Evolutionary conservation across 495 filamentous ascomycete species (phyloP).

Genomic region (Pyrenula massariospora): DNA sequence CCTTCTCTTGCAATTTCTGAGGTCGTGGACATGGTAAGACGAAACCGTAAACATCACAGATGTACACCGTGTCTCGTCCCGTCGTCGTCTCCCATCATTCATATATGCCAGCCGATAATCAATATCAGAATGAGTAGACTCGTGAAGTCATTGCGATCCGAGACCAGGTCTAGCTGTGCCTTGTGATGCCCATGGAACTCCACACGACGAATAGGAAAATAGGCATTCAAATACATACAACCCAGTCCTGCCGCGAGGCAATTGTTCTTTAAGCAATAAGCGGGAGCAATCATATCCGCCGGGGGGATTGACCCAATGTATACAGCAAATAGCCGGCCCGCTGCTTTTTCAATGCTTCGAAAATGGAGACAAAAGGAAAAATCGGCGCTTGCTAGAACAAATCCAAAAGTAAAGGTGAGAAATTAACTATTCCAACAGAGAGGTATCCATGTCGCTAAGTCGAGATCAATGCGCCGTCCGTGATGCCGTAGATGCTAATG

Average conservation of each 20-base stretch:
- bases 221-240: constrained; percentile 26
- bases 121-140: constrained; percentile 27
- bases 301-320: constrained; percentile 15
- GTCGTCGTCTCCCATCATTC: constrained; percentile 23
- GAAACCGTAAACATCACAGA: constrained; percentile 15
- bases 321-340: constrained; percentile 38
- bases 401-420: constrained; percentile 8
- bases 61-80: constrained; percentile 4
- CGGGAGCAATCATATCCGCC: constrained; percentile 26
- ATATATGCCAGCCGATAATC: constrained; percentile 30
- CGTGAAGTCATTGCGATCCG: constrained; percentile 10
- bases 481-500: constrained; percentile 34
- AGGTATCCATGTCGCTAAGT: constrained; percentile 38
- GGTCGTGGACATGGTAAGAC: neutral
- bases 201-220: constrained; percentile 25
- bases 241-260: neutral
- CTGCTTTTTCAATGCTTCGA: constrained; percentile 34
- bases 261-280: constrained; percentile 3
- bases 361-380: constrained; percentile 18
- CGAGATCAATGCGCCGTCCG: constrained; percentile 31
- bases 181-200: constrained; percentile 20
- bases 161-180: constrained; percentile 11
- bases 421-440: constrained; percentile 1
- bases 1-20: constrained; percentile 3
- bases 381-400: constrained; percentile 22